Evolutionary conservation across 169 alveolate genomes (phyloP).

Genomic region (Plasmodium malariae): DNA sequence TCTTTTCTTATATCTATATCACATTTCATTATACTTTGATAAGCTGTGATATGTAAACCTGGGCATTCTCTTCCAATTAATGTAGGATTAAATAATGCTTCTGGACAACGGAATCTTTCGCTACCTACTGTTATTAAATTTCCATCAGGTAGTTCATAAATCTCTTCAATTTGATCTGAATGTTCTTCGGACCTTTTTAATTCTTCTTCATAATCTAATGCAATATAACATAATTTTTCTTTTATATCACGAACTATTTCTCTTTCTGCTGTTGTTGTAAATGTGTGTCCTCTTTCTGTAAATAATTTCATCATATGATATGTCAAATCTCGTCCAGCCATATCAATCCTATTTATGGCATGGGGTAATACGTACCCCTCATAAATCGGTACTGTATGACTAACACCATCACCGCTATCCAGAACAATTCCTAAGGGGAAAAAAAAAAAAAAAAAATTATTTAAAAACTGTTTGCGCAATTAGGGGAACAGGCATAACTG

Average conservation of each 20-base stretch:
- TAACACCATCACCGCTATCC: constrained; percentile 99
- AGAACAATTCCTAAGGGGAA: constrained; percentile 88
- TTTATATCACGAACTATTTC: constrained; percentile 98
- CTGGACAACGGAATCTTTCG: constrained; percentile 99
- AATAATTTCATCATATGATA: constrained; percentile 95
- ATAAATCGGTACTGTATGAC: constrained; percentile 99
- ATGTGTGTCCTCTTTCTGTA: constrained; percentile 96
- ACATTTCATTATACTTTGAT: constrained; percentile 96
- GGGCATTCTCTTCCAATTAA: constrained; percentile 95
- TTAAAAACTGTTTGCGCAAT: background rate
- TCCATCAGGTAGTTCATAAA: constrained; percentile 99
- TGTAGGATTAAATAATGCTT: constrained; percentile 96
- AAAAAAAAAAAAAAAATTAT: constrained; percentile 8
- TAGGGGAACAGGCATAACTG: background rate
- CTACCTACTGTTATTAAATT: constrained; percentile 95
- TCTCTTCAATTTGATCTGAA: constrained; percentile 93
- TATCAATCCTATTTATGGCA: constrained; percentile 96
- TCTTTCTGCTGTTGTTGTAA: constrained; percentile 97
- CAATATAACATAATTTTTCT: constrained; percentile 97
- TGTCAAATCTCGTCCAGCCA: constrained; percentile 99
- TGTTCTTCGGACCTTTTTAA: constrained; percentile 90
- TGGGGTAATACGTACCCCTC: constrained; percentile 99
- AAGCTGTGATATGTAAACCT: constrained; percentile 96
- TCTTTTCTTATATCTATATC: constrained; percentile 97
- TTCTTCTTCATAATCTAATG: constrained; percentile 97